These are phyloP conservation scores for Coleophoma eucalyptorum DNA, from an alignment of 2,329 filamentous ascomycete genomes.

Conservation along the genomic window DNA sequence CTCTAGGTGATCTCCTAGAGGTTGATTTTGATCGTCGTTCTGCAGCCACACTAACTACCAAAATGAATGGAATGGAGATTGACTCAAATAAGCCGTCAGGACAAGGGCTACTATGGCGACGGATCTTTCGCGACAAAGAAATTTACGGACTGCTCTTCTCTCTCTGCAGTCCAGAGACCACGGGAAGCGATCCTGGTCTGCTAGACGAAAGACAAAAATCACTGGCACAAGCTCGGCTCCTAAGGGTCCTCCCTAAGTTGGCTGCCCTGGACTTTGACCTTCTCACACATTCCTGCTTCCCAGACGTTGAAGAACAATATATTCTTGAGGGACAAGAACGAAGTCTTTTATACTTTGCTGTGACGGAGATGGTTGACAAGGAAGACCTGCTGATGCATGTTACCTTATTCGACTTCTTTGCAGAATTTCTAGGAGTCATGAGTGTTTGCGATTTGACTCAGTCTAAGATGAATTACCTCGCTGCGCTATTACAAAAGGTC, in stretches of 20 bases:
- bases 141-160: constrained; percentile 42
- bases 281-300: constrained; percentile 20
- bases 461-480: constrained; percentile 21
- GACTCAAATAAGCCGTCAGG: constrained; percentile 37
- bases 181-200: constrained; percentile 12
- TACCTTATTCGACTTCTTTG: constrained; percentile 27
- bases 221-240: constrained; percentile 26
- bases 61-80: constrained; percentile 32
- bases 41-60: constrained; percentile 16
- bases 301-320: constrained; percentile 21
- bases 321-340: constrained; percentile 8
- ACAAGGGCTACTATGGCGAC: constrained; percentile 49
- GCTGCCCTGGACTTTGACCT: constrained; percentile 22
- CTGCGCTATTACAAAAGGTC: constrained; percentile 18
- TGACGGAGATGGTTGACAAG: constrained; percentile 26
- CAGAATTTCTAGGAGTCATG: constrained; percentile 25
- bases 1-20: constrained; percentile 51
- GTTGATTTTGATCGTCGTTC: constrained; percentile 43
- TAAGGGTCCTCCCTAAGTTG: constrained; percentile 26
- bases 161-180: constrained; percentile 26
- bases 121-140: constrained; percentile 43
- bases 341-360: constrained; percentile 26
- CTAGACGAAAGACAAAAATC: constrained; percentile 27
- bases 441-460: constrained; percentile 21
- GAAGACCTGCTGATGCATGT: constrained; percentile 30